Evolutionary conservation across 1,284 basidiomycete genomes (phyloP).

Genomic region (Leccinum pachyderme): DNA sequence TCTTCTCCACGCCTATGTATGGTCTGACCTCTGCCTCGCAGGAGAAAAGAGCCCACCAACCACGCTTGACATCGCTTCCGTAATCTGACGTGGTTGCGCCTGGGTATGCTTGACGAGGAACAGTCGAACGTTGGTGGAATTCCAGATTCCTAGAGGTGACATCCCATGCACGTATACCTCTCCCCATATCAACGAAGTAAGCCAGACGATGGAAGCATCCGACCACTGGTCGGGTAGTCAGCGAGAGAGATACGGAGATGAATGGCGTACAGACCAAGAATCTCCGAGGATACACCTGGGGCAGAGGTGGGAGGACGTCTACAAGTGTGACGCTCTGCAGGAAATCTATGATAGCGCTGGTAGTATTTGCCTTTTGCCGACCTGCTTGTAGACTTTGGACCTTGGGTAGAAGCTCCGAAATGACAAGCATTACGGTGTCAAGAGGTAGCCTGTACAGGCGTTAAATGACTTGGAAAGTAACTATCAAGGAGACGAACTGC

Average conservation of each 20-base stretch:
- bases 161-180: constrained; percentile 89
- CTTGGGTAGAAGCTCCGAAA: constrained; percentile 84
- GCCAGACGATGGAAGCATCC: constrained; percentile 84
- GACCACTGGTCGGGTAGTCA: constrained; percentile 64
- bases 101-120: constrained; percentile 88
- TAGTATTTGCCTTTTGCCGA: constrained; percentile 59
- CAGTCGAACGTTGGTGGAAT: constrained; percentile 79
- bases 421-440: constrained; percentile 79
- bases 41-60: constrained; percentile 48
- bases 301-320: constrained; percentile 69
- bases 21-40: constrained; percentile 30
- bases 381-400: constrained; percentile 78
- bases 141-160: constrained; percentile 83
- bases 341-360: constrained; percentile 68
- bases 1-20: constrained; percentile 18
- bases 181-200: constrained; percentile 89
- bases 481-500: constrained; percentile 16
- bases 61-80: constrained; percentile 73
- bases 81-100: constrained; percentile 64
- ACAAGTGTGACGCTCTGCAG: constrained; percentile 61
- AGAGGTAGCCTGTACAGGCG: constrained; percentile 64
- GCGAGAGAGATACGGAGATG: neutral
- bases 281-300: constrained; percentile 62
- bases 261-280: constrained; percentile 59
- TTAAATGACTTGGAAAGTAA: constrained; percentile 9